Evolutionary conservation across 2,329 filamentous ascomycete species (phyloP).

Genomic region (Alternaria sp.): DNA sequence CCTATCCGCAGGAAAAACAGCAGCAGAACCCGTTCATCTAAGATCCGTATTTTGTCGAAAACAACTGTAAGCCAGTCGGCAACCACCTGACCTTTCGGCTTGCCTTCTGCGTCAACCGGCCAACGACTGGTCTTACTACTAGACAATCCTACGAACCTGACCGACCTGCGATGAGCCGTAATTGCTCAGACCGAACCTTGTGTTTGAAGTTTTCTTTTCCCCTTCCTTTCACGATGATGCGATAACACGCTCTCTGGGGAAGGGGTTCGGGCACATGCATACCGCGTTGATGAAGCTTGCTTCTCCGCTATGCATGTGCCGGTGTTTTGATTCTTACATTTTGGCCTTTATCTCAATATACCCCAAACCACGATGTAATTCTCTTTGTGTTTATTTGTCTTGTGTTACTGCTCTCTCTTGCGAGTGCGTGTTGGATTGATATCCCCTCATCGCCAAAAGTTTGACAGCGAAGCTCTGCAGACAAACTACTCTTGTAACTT

Average conservation of each 20-base stretch:
- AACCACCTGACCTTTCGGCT: slow-evolving; percentile 55
- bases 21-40: slow-evolving; percentile 51
- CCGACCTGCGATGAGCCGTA: slow-evolving; percentile 49
- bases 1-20: slow-evolving; percentile 27
- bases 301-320: slow-evolving; percentile 41
- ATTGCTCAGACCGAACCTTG: slow-evolving; percentile 52
- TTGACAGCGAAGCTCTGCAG: slow-evolving; percentile 20
- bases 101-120: slow-evolving; percentile 52
- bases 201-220: slow-evolving; percentile 43
- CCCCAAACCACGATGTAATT: slow-evolving; percentile 28
- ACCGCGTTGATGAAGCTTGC: slow-evolving; percentile 48
- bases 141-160: slow-evolving; percentile 21
- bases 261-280: slow-evolving; percentile 27
- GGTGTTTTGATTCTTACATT: slow-evolving; percentile 44
- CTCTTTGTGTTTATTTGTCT: slow-evolving; percentile 43
- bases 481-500: background rate
- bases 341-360: slow-evolving; percentile 20
- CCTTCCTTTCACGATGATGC: slow-evolving; percentile 36
- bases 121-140: slow-evolving; percentile 14
- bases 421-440: slow-evolving; percentile 42
- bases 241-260: slow-evolving; percentile 45
- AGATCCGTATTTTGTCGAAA: slow-evolving; percentile 32
- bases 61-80: slow-evolving; percentile 6
- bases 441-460: slow-evolving; percentile 41
- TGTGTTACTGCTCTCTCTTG: slow-evolving; percentile 48